Conservation (phyloP, 2,329 filamentous ascomycete species). For the Zymoseptoria brevis region DNA sequence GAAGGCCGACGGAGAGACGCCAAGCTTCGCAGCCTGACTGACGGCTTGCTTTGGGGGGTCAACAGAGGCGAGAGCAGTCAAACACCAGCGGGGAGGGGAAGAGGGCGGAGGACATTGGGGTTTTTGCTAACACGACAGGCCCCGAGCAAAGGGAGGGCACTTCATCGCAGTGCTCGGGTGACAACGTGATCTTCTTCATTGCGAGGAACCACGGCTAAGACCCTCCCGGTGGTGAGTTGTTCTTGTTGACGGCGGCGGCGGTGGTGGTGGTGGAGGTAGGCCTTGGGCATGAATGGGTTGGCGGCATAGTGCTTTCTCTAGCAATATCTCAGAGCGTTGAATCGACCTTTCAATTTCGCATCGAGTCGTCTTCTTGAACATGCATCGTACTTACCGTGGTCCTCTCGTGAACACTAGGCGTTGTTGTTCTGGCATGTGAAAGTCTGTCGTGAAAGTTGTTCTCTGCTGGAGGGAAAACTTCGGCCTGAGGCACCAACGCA, state of each 20-base stretch:
- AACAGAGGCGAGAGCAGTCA: background rate
- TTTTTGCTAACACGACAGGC: background rate
- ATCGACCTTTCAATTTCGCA: background rate
- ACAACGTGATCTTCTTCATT: background rate
- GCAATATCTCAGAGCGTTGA: background rate
- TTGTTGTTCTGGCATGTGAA: too few species aligned
- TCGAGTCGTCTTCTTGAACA: too few species aligned
- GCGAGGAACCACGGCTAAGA: background rate
- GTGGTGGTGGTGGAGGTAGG: background rate
- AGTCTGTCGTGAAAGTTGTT: background rate
- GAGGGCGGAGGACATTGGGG: background rate
- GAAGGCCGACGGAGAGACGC: background rate
- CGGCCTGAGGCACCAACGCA: background rate
- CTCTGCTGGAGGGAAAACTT: background rate
- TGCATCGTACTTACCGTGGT: background rate
- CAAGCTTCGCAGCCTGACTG: background rate
- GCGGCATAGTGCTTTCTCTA: background rate
- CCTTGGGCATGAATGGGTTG: background rate
- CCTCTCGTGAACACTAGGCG: background rate
- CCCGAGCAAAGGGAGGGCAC: background rate
- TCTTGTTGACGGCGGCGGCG: background rate
- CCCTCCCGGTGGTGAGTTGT: background rate
- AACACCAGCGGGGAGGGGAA: background rate
- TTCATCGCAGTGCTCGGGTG: background rate
- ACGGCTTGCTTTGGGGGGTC: background rate